phyloP scores from a whole-genome alignment of 192 early-diverging fungal genomes.

The Physocladia obscura region DNA sequence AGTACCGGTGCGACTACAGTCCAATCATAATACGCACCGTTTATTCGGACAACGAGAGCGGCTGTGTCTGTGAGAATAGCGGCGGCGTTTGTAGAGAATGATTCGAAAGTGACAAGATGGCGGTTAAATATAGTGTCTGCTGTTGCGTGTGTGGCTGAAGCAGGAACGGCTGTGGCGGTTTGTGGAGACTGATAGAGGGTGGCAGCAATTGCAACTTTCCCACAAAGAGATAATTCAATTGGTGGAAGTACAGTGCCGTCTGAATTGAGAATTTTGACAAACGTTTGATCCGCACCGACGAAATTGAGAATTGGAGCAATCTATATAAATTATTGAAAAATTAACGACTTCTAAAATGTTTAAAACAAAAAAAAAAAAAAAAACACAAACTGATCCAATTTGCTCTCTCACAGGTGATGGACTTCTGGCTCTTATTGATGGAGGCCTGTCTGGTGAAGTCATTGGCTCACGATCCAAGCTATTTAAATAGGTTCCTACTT shows the following conservation, averaged over 20 bases:
- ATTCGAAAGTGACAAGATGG: conserved; percentile 55
- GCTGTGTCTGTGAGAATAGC: conserved; percentile 49
- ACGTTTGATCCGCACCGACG: neutral
- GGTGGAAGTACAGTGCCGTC: conserved; percentile 38
- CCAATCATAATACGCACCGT: conserved; percentile 66
- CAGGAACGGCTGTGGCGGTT: neutral
- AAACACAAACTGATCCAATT: neutral
- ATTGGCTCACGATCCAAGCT: conserved; percentile 32
- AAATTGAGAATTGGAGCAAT: neutral
- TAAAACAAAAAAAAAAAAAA: neutral
- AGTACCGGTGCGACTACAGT: conserved; percentile 61
- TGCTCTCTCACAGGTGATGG: conserved; percentile 8
- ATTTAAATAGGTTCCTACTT: conserved; percentile 50
- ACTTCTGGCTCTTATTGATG: conserved; percentile 9
- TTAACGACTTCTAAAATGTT: too few relatives aligned
- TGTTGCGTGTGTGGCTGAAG: conserved; percentile 5
- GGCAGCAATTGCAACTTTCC: conserved; percentile 17
- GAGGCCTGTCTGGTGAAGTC: conserved; percentile 22
- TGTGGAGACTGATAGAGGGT: neutral
- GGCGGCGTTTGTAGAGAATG: conserved; percentile 53
- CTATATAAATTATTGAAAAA: too few relatives aligned
- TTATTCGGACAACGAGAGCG: conserved; percentile 55
- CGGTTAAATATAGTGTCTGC: conserved; percentile 51
- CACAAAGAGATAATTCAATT: conserved; percentile 62
- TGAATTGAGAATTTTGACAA: conserved; percentile 12